Base-by-base conservation (phyloP, 2,329 filamentous ascomycete species). In the Ophiostoma sp. region DNA sequence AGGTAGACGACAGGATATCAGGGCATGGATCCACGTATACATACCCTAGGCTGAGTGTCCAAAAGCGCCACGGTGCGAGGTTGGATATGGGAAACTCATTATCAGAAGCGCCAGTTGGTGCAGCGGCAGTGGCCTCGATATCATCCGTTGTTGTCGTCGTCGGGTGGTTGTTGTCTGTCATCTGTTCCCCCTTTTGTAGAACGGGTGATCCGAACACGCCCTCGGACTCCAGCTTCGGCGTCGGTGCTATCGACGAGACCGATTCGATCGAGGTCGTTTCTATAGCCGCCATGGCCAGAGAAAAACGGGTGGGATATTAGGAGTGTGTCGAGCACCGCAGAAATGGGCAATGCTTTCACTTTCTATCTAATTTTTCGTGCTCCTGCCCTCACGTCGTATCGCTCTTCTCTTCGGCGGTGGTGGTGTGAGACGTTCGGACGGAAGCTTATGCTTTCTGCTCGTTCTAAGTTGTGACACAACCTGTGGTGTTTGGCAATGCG, bases 21-120 rank as follows among this genome's bases (percentile, higher is more conserved):
- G n/a, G n/a, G n/a, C n/a, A n/a, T n/a, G n/a, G n/a, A n/a, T n/a
- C n/a, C n/a, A n/a, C n/a, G n/a, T n/a, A n/a, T n/a, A 64, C 71
- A 36, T 68, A 76, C 75, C 75, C 76, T 17, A 75, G 11, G 42
- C 75, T 76, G 70, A 76, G 70, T 0, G 72, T 12, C 72, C 73
- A 74, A n/a, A 76, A 77, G 0, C 76, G 75, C 73, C 69, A 72
- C 12, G 72, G 69, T 6, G 73, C 63, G n/a, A 77, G 68, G 1
- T 69, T 33, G 36, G 17, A 61, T 33, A 69, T 19, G 1, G 66
- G 28, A 15, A 69, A 42, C 6, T 39, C 66, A 33, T 52, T 17
- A 6, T 33, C 36, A 12, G 52, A 11, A 5, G 2, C 36, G 39
- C 17, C 7, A 8, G 36, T 36, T 17, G 33, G 52, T 2, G 17